Base-by-base conservation (phyloP, 805 yeast species). In the Candida hungchunana region DNA sequence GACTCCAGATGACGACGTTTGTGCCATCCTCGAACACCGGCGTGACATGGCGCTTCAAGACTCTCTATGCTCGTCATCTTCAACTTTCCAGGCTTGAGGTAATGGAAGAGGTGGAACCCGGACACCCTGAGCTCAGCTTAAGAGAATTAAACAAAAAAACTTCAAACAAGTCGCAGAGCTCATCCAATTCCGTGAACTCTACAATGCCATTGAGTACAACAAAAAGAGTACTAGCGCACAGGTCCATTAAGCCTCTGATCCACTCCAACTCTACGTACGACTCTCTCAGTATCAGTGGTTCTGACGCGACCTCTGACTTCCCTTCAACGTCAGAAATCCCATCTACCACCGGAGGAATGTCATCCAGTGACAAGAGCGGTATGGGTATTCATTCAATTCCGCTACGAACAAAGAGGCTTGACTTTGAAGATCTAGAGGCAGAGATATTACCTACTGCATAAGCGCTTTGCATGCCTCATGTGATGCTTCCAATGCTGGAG, bases 21-120 rank as follows among this genome's bases (percentile, higher is more conserved):
- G 18, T 32, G 12, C 40, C 40, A 11, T 23, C 40, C 7, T 10
- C 21, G 9, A 17, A 29, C 29, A 32, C 44, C 2, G 50, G 48
- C 5, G 43, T 43, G 22, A 46, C 53, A 7, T 48, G 53, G 53
- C 39, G 53, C 32, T 48, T 48, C 36, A 35, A 37, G 17, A 39
- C 48, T 4, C 43, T 48, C 13, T 39, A 44, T 25, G 36, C 42
- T n/a, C 48, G 53, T 17, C 42, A 46, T 16, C 40, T 40, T 14
- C 36, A 27, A 13, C 34, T 37, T 14, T 40, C 44, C 15, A 28
- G 41, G 13, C 26, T 40, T 6, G 41, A 40, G 12, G 37, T 37
- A 9, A 40, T 40, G 41, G 41, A 36, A 18, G 43, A 39, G 28
- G 16, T 36, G 6, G 43, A 39, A 12, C 43, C 43, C 6, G 29